Conservation (phyloP, 1,284 basidiomycete species). For the Leccinum solheimii region DNA sequence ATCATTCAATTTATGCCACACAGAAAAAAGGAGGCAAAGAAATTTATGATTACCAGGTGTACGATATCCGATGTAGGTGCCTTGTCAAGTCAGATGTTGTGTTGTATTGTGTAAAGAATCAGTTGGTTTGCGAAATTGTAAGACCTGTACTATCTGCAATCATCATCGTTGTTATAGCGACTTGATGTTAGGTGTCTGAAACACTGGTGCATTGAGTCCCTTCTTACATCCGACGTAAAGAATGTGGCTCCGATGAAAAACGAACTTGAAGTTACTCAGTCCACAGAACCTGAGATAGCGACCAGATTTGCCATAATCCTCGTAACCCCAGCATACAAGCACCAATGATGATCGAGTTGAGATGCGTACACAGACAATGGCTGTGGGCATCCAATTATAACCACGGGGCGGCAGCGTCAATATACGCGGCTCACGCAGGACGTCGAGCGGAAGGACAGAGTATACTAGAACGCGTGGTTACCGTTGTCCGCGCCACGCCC, state of each 20-base stretch:
- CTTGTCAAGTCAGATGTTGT: background rate
- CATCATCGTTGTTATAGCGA: background rate
- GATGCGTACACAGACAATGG: too few relatives aligned
- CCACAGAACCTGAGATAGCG: too few relatives aligned
- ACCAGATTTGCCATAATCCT: too few relatives aligned
- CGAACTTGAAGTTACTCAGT: too few relatives aligned
- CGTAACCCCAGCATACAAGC: too few relatives aligned
- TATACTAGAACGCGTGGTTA: slow-evolving; percentile 25
- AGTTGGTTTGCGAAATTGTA: background rate
- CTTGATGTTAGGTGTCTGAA: too few relatives aligned
- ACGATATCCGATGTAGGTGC: background rate
- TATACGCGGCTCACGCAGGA: slow-evolving; percentile 28
- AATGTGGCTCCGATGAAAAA: too few relatives aligned
- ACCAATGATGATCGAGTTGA: too few relatives aligned
- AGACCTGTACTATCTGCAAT: background rate
- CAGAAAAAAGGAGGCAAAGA: background rate
- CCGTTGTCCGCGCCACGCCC: slow-evolving; percentile 18
- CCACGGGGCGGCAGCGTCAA: slow-evolving; percentile 27
- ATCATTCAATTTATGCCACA: too few relatives aligned
- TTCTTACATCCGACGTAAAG: background rate
- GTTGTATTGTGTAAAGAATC: background rate
- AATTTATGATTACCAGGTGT: background rate
- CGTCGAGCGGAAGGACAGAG: slow-evolving; percentile 29
- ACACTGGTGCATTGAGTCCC: background rate
- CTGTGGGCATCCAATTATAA: slow-evolving; percentile 23